Conservation (phyloP, 805 yeast genomes). For the Middelhovenomyces tepae region DNA sequence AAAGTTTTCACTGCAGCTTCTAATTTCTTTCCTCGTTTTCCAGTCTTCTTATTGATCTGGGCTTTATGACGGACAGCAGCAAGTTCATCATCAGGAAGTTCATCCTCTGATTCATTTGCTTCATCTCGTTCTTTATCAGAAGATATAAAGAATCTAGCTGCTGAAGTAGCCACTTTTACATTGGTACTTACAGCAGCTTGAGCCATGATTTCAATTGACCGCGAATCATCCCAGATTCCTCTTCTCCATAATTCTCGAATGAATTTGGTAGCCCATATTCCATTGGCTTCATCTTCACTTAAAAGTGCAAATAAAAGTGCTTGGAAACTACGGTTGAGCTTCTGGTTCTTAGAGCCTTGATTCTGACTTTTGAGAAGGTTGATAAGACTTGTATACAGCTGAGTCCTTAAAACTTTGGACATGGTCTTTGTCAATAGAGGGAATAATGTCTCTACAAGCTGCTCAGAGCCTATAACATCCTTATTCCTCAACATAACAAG, state of each 20-base stretch:
- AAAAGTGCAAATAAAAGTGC: conserved; percentile 81
- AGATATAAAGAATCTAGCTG: conserved; percentile 84
- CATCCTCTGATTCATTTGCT: conserved; percentile 60
- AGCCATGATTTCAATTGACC: conserved; percentile 96
- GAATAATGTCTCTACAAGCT: conserved; percentile 75
- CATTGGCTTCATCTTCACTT: conserved; percentile 74
- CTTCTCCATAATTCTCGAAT: conserved; percentile 96
- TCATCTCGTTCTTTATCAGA: conserved; percentile 93
- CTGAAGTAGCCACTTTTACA: conserved; percentile 78
- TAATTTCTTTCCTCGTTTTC: conserved; percentile 71
- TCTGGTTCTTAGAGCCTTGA: conserved; percentile 83
- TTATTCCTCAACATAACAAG: conserved; percentile 86
- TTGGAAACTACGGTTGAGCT: conserved; percentile 81
- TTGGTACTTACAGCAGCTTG: conserved; percentile 79
- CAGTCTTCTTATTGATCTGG: conserved; percentile 72
- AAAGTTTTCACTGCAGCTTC: conserved; percentile 71
- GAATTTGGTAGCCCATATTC: conserved; percentile 92
- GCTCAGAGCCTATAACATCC: conserved; percentile 68
- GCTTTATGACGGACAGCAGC: conserved; percentile 67
- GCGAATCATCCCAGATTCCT: conserved; percentile 95
- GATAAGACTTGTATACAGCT: conserved; percentile 71
- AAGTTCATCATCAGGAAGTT: conserved; percentile 63
- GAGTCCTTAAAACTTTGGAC: conserved; percentile 74
- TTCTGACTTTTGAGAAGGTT: conserved; percentile 74
- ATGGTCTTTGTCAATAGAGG: conserved; percentile 65